These are phyloP conservation scores for Fragaria iinumae DNA, from an alignment of 306 rosid species.

Conservation along the genomic window DNA sequence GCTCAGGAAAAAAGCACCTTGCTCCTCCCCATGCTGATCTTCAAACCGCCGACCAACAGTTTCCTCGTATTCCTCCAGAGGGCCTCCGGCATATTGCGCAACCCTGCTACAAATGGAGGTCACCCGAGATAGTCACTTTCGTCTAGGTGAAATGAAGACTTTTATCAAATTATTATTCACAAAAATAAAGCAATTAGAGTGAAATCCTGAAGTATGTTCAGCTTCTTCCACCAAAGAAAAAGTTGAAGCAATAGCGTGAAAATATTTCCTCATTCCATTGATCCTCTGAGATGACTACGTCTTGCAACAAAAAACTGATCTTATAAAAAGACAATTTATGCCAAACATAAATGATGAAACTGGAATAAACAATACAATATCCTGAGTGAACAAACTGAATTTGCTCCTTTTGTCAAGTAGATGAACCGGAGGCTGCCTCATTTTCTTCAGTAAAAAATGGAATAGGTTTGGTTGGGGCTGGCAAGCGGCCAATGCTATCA, in stretches of 20 bases:
- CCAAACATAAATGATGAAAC: not conserved
- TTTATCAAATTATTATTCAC: not conserved
- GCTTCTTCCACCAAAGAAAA: not conserved
- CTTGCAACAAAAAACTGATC: not conserved
- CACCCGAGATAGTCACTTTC: too few species aligned
- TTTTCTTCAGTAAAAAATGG: constrained; percentile 58
- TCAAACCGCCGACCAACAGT: too few species aligned
- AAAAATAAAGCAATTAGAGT: not conserved
- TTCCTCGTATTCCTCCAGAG: too few species aligned
- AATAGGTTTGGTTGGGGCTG: constrained; percentile 87
- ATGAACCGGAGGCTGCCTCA: constrained; percentile 29
- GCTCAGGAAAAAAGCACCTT: too few species aligned
- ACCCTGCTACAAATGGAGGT: too few species aligned
- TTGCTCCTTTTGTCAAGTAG: constrained; percentile 20
- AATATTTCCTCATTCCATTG: constrained; percentile 4
- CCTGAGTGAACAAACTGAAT: constrained; percentile 1
- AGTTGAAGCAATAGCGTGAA: not conserved
- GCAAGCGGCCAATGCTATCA: constrained; percentile 89
- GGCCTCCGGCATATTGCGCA: too few species aligned
- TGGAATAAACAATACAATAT: constrained; percentile 1
- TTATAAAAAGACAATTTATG: not conserved
- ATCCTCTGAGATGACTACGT: not conserved
- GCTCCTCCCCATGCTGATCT: too few species aligned
- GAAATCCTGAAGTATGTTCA: not conserved
- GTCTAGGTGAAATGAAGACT: too few species aligned